These are phyloP conservation scores for Kurtzmaniella cleridarum DNA, from an alignment of 805 yeast genomes.

Conservation along the genomic window DNA sequence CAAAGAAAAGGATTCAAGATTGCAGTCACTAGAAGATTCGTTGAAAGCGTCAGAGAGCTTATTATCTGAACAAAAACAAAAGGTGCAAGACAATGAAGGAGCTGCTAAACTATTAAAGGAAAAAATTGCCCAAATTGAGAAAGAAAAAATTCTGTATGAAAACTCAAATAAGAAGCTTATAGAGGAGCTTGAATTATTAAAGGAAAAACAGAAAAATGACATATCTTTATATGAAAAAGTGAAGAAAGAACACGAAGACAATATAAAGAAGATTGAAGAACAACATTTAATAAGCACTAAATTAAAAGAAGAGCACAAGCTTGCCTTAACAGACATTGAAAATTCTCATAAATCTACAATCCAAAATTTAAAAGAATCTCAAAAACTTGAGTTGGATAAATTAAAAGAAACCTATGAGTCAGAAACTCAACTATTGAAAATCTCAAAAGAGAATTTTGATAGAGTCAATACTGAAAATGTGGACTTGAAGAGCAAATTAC, in stretches of 20 bases:
- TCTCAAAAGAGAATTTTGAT: slow-evolving; percentile 3
- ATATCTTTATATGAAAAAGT: neutral
- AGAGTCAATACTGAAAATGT: slow-evolving; percentile 1
- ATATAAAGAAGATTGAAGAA: neutral
- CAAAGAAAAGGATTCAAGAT: slow-evolving; percentile 53
- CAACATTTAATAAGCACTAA: neutral
- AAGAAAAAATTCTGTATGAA: slow-evolving; percentile 2
- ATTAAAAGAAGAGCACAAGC: neutral
- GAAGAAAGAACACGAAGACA: neutral
- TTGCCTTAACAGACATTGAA: neutral
- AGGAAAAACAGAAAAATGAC: slow-evolving; percentile 1
- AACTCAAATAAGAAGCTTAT: neutral
- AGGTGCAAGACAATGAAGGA: neutral
- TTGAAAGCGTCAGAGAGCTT: no score
- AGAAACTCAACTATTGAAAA: slow-evolving; percentile 6
- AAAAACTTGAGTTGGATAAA: neutral
- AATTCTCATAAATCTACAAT: neutral
- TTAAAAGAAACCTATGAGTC: neutral
- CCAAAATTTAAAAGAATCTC: neutral
- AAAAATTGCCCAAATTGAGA: slow-evolving; percentile 3
- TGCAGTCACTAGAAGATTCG: slow-evolving; percentile 96
- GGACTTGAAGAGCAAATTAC: slow-evolving; percentile 2
- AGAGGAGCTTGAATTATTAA: slow-evolving; percentile 4
- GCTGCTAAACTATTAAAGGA: neutral
- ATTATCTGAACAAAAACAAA: no score